Evolutionary conservation across 2,329 filamentous ascomycete species (phyloP), one percentile per base, ranked within the genome.

Genomic region (Pseudopyricularia cyperi): DNA sequence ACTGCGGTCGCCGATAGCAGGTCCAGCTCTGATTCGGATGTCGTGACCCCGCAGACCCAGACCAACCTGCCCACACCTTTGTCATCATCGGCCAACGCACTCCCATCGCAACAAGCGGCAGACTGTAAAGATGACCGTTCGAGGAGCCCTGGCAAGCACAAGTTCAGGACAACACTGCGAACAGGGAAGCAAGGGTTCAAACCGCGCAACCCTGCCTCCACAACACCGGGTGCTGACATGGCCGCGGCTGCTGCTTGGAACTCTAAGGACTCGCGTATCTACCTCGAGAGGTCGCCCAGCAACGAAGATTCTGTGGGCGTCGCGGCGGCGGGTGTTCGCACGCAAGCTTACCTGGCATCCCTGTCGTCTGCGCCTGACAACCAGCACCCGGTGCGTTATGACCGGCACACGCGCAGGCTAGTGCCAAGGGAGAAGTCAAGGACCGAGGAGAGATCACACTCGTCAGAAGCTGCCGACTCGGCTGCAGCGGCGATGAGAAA

Each of bases 241-340:
- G 82, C 82, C 39, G 82, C 82, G 26, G 79, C 77, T 3, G 61
- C 84, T 51, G 82, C 82, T 32, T 85, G 82, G 80, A 72, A 64
- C 51, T 68, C 69, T 17, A 62, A 76, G 14, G 66, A 51, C n/a
- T 46, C 50, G 33, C 39, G 39, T 19, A 8, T 17, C 39, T 44
- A 44, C 39, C 39, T 19, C 39, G 39, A 44, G 15, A 44, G 39
- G 11, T 44, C 39, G 22, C 17, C 39, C 22, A 44, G 39, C 33
- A 37, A 30, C 15, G 48, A 50, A 33, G 28, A 24, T 26, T 51
- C 49, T 9, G 24, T 33, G n/a, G 28, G 49, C n/a, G 24, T 19
- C 14, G 34, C 39, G 7, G 26, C 49, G 15, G 28, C 35, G 8
- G 35, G 39, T 15, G 39, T 24, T 6, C 22, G 39, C 39, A 44